Evolutionary conservation across 306 rosid genomes (phyloP), one percentile per base, ranked within the genome.

Genomic region (Ziziphus jujuba): DNA sequence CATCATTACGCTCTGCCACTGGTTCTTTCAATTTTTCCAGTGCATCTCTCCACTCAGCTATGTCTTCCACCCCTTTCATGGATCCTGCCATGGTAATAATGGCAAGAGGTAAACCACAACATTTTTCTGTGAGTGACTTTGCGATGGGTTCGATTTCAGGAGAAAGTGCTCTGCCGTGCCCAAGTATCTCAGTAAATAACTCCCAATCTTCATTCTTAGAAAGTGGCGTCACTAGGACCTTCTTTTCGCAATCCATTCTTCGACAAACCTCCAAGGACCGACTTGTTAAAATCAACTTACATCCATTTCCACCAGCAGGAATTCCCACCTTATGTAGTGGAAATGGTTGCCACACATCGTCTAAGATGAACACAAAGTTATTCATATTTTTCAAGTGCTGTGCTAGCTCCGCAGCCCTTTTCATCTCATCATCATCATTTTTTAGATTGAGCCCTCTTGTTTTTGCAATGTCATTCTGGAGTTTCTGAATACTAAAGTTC

Each of bases 301-400:
- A 38, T 1, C 70, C 68, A 25, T 67, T 64, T n/a, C 14, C 20
- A 23, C 3, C 12, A 1, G 5, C 5, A n/a, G 52, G 54, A 60
- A 80, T 68, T 45, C 81, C 81, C 21, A 74, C 77, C 14, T 71
- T 45, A n/a, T 65, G 6, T 1, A 75, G 9, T 54, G 54, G 43
- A 38, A 84, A 58, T 33, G 60, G 45, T 0, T 64, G 17, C 85
- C 79, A 84, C 19, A 74, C 65, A 65, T 80, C 74, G 64, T 80
- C 85, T 12, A 84, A 61, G 67, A 84, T 33, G 9, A 80, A 22
- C 0, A 74, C 6, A 7, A 20, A 5, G 2, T 71, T 60, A 3
- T 20, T 24, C 25, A 0, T 67, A 14, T 1, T 35, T 14, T 45
- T 12, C 48, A 83, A 52, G 0, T 35, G 61, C 65, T 44, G 50